Conservation (phyloP, 75 land plant genomes). For the Sequoiadendron giganteum region DNA sequence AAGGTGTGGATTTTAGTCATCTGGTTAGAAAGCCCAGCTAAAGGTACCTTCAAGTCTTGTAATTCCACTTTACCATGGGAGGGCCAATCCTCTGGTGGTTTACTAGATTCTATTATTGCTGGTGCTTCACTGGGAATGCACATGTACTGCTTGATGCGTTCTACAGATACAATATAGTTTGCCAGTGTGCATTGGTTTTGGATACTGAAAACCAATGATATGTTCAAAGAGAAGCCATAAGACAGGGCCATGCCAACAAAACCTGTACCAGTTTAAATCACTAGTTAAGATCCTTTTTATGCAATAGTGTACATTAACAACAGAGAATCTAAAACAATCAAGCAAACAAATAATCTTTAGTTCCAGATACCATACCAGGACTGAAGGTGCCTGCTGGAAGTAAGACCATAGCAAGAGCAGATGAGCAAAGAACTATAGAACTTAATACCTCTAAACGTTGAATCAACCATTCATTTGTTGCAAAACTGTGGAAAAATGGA, state of each 20-base stretch:
- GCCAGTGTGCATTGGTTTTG: conserved; percentile 42
- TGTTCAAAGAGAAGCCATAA: conserved; percentile 46
- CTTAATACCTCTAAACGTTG: conserved; percentile 31
- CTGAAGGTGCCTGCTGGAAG: conserved; percentile 28
- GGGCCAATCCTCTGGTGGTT: conserved; percentile 47
- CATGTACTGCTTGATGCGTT: conserved; percentile 53
- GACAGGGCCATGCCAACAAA: conserved; percentile 46
- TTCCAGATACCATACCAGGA: conserved; percentile 30
- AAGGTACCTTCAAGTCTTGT: conserved; percentile 32
- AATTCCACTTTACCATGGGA: conserved; percentile 42
- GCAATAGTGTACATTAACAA: neutral
- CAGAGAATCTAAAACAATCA: neutral
- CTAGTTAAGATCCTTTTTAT: neutral
- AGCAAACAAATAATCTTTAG: neutral
- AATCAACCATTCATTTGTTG: conserved; percentile 40
- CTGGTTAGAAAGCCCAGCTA: neutral
- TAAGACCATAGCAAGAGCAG: conserved; percentile 36
- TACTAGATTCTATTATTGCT: conserved; percentile 18
- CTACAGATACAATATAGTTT: conserved; percentile 45
- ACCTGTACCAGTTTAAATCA: conserved; percentile 22
- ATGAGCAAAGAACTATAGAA: conserved; percentile 21
- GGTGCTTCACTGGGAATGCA: conserved; percentile 37
- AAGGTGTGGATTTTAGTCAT: neutral
- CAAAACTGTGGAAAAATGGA: conserved; percentile 42
- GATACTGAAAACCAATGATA: conserved; percentile 29